Conservation (phyloP, 2,329 filamentous ascomycete species). For the Botrytis fabae region DNA sequence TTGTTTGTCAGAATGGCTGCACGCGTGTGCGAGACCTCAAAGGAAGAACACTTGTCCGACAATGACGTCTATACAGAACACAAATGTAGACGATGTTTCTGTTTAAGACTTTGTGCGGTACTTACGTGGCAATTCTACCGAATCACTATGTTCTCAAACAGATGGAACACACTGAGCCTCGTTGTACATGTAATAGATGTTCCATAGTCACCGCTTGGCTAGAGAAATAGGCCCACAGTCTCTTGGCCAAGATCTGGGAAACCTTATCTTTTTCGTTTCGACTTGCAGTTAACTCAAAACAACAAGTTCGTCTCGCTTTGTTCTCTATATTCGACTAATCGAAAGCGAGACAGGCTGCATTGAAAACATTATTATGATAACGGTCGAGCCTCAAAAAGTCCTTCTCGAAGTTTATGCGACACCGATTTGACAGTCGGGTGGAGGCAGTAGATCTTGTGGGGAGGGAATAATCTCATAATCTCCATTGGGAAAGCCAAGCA, state of each 20-base stretch:
- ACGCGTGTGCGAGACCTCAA: neutral
- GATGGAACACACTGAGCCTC: slow-evolving; percentile 11
- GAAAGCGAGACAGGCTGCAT: slow-evolving; percentile 9
- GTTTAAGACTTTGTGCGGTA: neutral
- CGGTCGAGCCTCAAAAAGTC: slow-evolving; percentile 9
- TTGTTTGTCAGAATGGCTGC: neutral
- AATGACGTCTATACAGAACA: neutral
- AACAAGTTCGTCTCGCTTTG: slow-evolving; percentile 10
- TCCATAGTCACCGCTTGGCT: neutral
- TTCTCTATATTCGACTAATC: slow-evolving; percentile 1
- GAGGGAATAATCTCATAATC: slow-evolving; percentile 11
- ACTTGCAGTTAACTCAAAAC: slow-evolving; percentile 3
- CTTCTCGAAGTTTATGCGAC: slow-evolving; percentile 18
- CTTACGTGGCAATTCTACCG: neutral
- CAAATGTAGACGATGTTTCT: neutral
- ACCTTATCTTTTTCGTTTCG: neutral
- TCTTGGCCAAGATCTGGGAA: neutral
- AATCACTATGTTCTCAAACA: slow-evolving; percentile 9
- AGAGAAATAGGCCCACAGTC: neutral
- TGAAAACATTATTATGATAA: slow-evolving; percentile 16
- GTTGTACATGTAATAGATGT: neutral
- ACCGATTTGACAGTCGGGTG: slow-evolving; percentile 4
- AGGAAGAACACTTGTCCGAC: neutral
- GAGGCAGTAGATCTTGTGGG: slow-evolving; percentile 22
- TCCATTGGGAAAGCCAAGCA: slow-evolving; percentile 7